Percentiles rank a stretch among this genome's conserved stretches.
phyloP scores from a whole-genome alignment of 179 eudicot genomes.

The Monotropa hypopitys region DNA sequence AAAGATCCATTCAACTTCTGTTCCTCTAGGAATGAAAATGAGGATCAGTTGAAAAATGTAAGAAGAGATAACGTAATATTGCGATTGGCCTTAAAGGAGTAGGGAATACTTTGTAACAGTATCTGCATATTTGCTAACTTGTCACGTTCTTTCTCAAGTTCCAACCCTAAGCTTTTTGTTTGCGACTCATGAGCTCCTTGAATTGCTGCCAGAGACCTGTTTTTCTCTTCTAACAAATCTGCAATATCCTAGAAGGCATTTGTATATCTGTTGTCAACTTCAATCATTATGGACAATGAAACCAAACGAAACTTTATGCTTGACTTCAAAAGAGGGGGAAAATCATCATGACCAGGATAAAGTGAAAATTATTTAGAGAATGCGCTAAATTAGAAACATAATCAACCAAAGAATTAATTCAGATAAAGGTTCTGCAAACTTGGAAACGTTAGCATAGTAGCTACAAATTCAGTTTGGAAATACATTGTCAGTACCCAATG shows the following conservation, averaged over 20 bases:
- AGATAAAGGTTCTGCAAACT: background rate
- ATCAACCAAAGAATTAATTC: background rate
- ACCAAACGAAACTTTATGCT: background rate
- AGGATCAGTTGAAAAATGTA: conserved; percentile 15
- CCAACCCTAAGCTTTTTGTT: conserved; percentile 37
- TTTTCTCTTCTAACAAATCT: conserved; percentile 74
- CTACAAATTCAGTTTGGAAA: background rate
- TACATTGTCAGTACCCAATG: background rate
- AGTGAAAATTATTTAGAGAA: background rate
- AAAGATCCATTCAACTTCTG: conserved; percentile 42
- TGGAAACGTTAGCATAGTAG: background rate
- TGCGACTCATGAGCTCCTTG: conserved; percentile 51
- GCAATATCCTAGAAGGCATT: conserved; percentile 77
- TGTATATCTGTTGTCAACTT: conserved; percentile 30
- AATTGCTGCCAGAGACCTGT: conserved; percentile 37
- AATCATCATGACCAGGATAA: background rate
- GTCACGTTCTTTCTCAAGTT: conserved; percentile 54
- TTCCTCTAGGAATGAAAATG: conserved; percentile 43
- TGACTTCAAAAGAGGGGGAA: background rate
- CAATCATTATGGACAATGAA: conserved; percentile 16
- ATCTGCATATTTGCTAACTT: conserved; percentile 35
- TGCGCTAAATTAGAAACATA: background rate
- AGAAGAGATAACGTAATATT: background rate
- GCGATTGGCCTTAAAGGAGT: conserved; percentile 1
- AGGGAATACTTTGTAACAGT: conserved; percentile 51